Evolutionary conservation across 352 stramenopile genomes (phyloP).

Genomic region (Phytophthora melonis): DNA sequence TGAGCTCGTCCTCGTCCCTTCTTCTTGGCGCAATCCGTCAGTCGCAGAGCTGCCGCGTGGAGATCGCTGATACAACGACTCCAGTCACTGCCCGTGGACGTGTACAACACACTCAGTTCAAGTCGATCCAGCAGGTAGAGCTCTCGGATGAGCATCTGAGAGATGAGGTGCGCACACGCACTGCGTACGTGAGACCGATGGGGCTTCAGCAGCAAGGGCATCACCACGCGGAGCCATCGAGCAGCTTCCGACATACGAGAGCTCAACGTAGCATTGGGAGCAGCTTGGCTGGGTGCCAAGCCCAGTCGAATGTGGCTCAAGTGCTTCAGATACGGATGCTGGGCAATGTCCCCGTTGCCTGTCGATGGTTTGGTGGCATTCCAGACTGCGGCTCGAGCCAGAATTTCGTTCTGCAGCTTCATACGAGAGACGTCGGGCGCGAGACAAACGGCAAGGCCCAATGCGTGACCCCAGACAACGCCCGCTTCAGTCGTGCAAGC

Average conservation of each 20-base stretch:
- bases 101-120: slow-evolving; percentile 34
- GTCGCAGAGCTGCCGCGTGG: slow-evolving; percentile 58
- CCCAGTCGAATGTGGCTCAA: slow-evolving; percentile 52
- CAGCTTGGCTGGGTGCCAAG: slow-evolving; percentile 19
- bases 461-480: slow-evolving; percentile 29
- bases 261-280: slow-evolving; percentile 14
- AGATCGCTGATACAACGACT: slow-evolving; percentile 68
- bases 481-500: slow-evolving; percentile 35
- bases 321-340: slow-evolving; percentile 55
- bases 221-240: slow-evolving; percentile 53
- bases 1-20: slow-evolving; percentile 51
- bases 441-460: slow-evolving; percentile 26
- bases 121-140: slow-evolving; percentile 36
- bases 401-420: slow-evolving; percentile 55
- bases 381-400: slow-evolving; percentile 27
- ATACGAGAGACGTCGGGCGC: slow-evolving; percentile 27
- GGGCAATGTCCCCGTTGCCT: slow-evolving; percentile 22
- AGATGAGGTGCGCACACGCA: slow-evolving; percentile 49
- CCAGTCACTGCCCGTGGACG: slow-evolving; percentile 58
- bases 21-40: slow-evolving; percentile 40
- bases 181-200: slow-evolving; percentile 56
- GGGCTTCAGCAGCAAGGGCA: slow-evolving; percentile 62
- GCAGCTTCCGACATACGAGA: slow-evolving; percentile 41
- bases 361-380: slow-evolving; percentile 26
- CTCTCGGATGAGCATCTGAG: slow-evolving; percentile 53